Conservation (phyloP, 257 asterid species). For the Euphrasia confusa region DNA sequence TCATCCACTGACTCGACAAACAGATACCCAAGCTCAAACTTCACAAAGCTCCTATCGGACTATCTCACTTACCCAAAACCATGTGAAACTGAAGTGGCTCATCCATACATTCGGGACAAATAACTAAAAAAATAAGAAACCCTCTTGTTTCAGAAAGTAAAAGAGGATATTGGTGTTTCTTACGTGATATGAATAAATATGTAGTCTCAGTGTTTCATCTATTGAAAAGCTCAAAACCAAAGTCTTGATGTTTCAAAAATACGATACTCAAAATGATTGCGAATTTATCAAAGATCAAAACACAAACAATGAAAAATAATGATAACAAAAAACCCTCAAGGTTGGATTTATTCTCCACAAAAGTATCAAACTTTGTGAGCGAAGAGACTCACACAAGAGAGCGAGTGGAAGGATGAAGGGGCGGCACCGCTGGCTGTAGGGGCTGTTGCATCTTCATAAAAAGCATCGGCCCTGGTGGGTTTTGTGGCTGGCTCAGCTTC, state of each 20-base stretch:
- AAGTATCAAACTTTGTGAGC: background rate
- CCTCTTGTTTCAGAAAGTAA: too few species aligned
- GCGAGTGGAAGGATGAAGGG: constrained; percentile 50
- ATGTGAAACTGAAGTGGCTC: constrained; percentile 15
- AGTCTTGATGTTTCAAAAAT: too few species aligned
- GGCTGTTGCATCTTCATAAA: constrained; percentile 51
- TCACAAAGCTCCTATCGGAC: too few species aligned
- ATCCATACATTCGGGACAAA: background rate
- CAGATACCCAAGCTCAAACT: too few species aligned
- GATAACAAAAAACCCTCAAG: constrained; percentile 15
- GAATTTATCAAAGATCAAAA: too few species aligned
- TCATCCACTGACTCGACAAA: too few species aligned
- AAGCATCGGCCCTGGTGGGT: constrained; percentile 36
- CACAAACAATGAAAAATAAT: background rate
- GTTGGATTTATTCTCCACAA: constrained; percentile 12
- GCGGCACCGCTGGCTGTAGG: constrained; percentile 38
- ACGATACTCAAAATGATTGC: too few species aligned
- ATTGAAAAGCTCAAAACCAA: too few species aligned
- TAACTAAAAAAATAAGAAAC: too few species aligned
- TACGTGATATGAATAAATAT: too few species aligned
- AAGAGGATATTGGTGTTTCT: too few species aligned
- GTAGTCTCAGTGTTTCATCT: too few species aligned
- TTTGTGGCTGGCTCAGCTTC: constrained; percentile 28
- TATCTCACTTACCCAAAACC: background rate
- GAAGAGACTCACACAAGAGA: constrained; percentile 49